Evolutionary conservation across 225 moss, liverwort and hornwort genomes (phyloP), one percentile per base, ranked within the genome.

Genomic region (Straminergon stramineum): DNA sequence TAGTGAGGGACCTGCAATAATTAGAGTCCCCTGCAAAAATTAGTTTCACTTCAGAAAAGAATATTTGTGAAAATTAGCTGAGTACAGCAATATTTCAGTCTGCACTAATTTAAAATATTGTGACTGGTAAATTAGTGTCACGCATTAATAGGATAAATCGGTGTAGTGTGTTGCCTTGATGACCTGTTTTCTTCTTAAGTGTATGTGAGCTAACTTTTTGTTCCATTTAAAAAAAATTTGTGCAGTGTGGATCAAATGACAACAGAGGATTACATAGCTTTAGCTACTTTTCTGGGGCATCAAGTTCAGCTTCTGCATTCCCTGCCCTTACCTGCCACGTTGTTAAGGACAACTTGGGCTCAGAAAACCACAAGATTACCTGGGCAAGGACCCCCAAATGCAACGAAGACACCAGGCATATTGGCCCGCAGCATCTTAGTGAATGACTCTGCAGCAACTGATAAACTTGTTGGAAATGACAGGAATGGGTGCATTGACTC

Each of bases 221-320:
- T 83, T 90, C 79, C 13, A 20, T 60, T 39, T 35, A 79, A n/a
- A n/a, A n/a, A n/a, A n/a, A n/a, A n/a, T n/a, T n/a, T n/a, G 41
- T 85, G 21, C 90, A 98, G 98, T 89, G 84, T 81, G 84, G 83
- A 92, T 83, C 88, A 91, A 89, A 95, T 95, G 91, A 93, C 92
- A 63, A 91, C 93, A 22, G 91, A 92, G 52, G 94, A 97, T 85
- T 89, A 90, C 84, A 56, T 90, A 86, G 93, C 94, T 26, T 67
- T 97, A 87, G 96, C 97, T 86, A 85, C 90, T 67, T 97, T 94
- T 87, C 82, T 99, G 84, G 99, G 96, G 81, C 90, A 96, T 65
- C 91, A 97, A 89, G 89, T 97, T 76, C 94, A 89, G 84, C 90
- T 93, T 77, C 90, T 99, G 74, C 99, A 97, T 92, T 91, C 93